Evolutionary conservation across 1,284 basidiomycete genomes (phyloP).

Genomic region (Golubevia pallescens): DNA sequence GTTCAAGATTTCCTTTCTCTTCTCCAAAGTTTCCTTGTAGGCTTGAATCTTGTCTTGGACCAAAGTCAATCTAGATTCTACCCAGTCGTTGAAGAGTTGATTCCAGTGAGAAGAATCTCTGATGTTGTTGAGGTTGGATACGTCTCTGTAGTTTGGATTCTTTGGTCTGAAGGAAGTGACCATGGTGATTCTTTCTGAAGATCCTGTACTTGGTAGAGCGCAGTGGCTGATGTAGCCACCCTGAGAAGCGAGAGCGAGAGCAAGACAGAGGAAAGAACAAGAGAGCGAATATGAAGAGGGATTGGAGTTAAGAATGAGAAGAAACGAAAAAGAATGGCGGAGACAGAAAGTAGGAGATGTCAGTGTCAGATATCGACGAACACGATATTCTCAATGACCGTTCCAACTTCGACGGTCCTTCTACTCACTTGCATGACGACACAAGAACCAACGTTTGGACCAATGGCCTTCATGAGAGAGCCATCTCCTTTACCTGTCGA

Average conservation of each 20-base stretch:
- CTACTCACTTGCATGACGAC: slow-evolving; percentile 29
- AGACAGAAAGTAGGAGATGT: no score
- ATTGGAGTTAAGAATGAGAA: no score
- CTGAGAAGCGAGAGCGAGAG: no score
- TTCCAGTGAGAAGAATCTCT: slow-evolving; percentile 13
- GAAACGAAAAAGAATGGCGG: no score
- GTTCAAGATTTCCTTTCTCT: slow-evolving; percentile 2
- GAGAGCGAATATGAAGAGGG: no score
- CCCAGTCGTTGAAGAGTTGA: slow-evolving; percentile 16
- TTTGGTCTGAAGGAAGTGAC: slow-evolving; percentile 48
- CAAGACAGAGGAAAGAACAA: no score
- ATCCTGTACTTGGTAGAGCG: slow-evolving; percentile 31
- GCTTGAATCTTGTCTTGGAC: slow-evolving; percentile 11
- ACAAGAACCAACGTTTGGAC: slow-evolving; percentile 34
- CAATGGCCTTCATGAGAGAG: slow-evolving; percentile 34
- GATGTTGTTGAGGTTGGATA: slow-evolving; percentile 37
- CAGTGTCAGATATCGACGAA: no score
- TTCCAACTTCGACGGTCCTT: no score
- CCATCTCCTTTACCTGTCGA: slow-evolving; percentile 34
- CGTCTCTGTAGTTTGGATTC: slow-evolving; percentile 27
- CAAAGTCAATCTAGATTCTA: slow-evolving; percentile 8
- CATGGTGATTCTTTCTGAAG: slow-evolving; percentile 46
- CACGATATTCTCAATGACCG: no score
- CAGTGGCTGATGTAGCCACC: slow-evolving; percentile 43
- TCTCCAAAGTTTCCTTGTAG: not conserved